These are phyloP conservation scores for Hortaea werneckii DNA, from an alignment of 2,329 filamentous ascomycete species.

Conservation along the genomic window DNA sequence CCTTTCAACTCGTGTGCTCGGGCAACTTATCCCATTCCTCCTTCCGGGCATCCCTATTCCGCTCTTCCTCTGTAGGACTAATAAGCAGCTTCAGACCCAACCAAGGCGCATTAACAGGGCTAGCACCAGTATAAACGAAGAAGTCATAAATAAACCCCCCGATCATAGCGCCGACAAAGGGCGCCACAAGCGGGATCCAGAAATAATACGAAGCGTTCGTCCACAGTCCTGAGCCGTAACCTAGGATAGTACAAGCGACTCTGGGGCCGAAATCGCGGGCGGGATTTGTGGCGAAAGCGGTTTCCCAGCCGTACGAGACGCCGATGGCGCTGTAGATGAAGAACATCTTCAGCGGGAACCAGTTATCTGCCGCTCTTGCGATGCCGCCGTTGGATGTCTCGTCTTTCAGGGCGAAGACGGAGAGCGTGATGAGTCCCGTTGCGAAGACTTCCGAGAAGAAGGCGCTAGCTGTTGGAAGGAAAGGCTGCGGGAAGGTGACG, in stretches of 20 bases:
- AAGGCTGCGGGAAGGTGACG: slow-evolving; percentile 55
- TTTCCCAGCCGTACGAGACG: slow-evolving; percentile 59
- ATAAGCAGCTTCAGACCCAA: slow-evolving; percentile 13
- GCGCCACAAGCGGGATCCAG: slow-evolving; percentile 49
- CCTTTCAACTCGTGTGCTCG: slow-evolving; percentile 2
- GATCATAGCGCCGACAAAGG: slow-evolving; percentile 49
- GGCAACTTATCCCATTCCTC: neutral
- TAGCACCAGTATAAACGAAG: slow-evolving; percentile 52
- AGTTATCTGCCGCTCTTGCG: slow-evolving; percentile 23
- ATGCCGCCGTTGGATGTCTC: slow-evolving; percentile 30
- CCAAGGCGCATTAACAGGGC: slow-evolving; percentile 54
- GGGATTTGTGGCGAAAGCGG: slow-evolving; percentile 57
- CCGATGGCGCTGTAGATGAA: slow-evolving; percentile 60
- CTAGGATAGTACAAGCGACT: slow-evolving; percentile 56
- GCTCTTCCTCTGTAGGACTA: slow-evolving; percentile 1
- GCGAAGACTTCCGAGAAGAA: slow-evolving; percentile 64
- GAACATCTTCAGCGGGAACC: slow-evolving; percentile 51
- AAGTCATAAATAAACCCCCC: slow-evolving; percentile 58
- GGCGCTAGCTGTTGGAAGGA: slow-evolving; percentile 55
- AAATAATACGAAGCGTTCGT: slow-evolving; percentile 56
- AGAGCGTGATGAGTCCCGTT: slow-evolving; percentile 56
- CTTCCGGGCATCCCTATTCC: neutral
- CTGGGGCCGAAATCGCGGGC: slow-evolving; percentile 62
- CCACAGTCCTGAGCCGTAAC: slow-evolving; percentile 56
- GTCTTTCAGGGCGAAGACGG: slow-evolving; percentile 58